Evolutionary conservation across 805 yeast genomes (phyloP).

Genomic region (Kodamaea leandrae): DNA sequence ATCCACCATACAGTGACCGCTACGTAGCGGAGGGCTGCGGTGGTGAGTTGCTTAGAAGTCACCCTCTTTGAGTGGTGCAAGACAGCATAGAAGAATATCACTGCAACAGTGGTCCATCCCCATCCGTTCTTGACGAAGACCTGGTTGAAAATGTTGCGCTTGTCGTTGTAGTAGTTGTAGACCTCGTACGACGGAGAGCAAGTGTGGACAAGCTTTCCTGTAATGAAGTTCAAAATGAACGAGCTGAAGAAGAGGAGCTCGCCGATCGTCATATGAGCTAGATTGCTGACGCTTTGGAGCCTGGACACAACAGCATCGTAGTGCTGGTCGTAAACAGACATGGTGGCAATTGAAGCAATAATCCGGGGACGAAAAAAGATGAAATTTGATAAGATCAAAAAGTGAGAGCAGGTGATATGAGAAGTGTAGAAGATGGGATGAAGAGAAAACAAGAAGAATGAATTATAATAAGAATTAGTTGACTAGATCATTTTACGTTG

Average conservation of each 20-base stretch:
- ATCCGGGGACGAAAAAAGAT: constrained; percentile 1
- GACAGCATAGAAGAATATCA: constrained; percentile 26
- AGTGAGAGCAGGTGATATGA: not conserved
- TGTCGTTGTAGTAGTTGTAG: constrained; percentile 53
- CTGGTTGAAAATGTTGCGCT: constrained; percentile 67
- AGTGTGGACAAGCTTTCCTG: constrained; percentile 51
- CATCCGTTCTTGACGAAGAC: constrained; percentile 86
- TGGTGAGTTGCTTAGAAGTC: constrained; percentile 2
- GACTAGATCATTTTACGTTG: too few species aligned
- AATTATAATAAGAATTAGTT: too few species aligned
- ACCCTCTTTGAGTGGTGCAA: constrained; percentile 8
- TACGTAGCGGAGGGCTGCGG: constrained; percentile 42
- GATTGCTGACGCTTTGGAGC: not conserved
- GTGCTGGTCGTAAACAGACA: constrained; percentile 15
- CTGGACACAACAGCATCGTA: constrained; percentile 1
- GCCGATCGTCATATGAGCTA: constrained; percentile 14
- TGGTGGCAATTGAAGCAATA: constrained; percentile 2
- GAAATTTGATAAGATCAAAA: not conserved
- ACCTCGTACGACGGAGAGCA: constrained; percentile 46
- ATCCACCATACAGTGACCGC: constrained; percentile 78
- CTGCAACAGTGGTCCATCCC: constrained; percentile 69
- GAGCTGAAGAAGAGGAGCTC: constrained; percentile 33
- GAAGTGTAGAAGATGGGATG: not conserved
- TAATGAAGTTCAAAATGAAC: constrained; percentile 39
- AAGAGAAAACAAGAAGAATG: too few species aligned